Conservation (phyloP, 352 stramenopile genomes). For the Paralagenidium karlingii region DNA sequence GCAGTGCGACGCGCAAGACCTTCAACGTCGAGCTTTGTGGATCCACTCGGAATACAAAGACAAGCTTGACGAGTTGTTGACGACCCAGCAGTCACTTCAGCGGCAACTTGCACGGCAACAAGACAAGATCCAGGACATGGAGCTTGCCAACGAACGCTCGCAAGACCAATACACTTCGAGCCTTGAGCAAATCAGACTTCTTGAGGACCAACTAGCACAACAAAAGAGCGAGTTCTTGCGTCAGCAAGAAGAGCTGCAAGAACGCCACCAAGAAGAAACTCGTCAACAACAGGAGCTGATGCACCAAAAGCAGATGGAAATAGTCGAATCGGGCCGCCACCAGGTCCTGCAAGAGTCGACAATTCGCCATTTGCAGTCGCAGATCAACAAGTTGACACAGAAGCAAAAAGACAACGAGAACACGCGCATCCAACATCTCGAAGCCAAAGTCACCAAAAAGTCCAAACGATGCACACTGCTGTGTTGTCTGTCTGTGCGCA, state of each 20-base stretch:
- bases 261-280: conserved; percentile 14
- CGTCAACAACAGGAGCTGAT: conserved; percentile 36
- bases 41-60: conserved; percentile 31
- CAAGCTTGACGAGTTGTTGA: conserved; percentile 26
- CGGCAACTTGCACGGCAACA: too few species aligned
- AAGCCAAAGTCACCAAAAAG: conserved; percentile 25
- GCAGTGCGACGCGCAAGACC: conserved; percentile 29
- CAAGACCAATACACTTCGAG: not conserved
- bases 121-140: not conserved
- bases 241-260: conserved; percentile 14
- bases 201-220: conserved; percentile 17
- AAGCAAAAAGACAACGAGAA: conserved; percentile 24
- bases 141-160: not conserved
- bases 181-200: not conserved
- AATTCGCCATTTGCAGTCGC: conserved; percentile 43
- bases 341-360: conserved; percentile 41
- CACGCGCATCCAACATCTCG: conserved; percentile 20
- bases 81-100: too few species aligned
- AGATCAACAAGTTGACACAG: conserved; percentile 39
- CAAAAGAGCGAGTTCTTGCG: not conserved
- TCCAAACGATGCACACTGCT: conserved; percentile 5
- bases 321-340: conserved; percentile 33
- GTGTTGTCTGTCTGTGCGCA: not conserved
- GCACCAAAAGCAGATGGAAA: conserved; percentile 46
- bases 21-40: conserved; percentile 17